These are phyloP conservation scores for Pezizomycotina sp. DNA, from an alignment of 2,329 filamentous ascomycete species.

Conservation along the genomic window DNA sequence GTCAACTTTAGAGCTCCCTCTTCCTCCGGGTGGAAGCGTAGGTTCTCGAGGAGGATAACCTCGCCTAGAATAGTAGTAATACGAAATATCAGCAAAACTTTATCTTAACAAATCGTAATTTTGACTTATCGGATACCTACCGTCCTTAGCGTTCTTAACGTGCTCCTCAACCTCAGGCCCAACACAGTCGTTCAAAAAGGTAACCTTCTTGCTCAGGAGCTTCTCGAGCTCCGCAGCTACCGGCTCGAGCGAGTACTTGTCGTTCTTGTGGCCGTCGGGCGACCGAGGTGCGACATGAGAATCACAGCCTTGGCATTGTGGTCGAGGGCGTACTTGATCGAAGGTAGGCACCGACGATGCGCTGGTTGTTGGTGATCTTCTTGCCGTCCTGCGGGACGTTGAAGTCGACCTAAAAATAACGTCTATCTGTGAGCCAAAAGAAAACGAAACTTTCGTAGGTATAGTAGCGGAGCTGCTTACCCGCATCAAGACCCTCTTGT, in stretches of 20 bases:
- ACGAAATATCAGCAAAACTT: no score
- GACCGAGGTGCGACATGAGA: slow-evolving; percentile 96
- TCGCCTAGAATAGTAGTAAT: slow-evolving; percentile 35
- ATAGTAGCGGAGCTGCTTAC: slow-evolving; percentile 38
- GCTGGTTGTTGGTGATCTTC: slow-evolving; percentile 95
- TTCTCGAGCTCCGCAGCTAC: slow-evolving; percentile 85
- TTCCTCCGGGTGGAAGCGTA: slow-evolving; percentile 96
- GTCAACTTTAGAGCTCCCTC: slow-evolving; percentile 87
- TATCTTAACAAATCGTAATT: neutral
- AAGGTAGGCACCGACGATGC: slow-evolving; percentile 90
- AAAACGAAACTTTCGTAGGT: slow-evolving; percentile 4
- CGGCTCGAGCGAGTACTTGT: slow-evolving; percentile 89
- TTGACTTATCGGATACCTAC: slow-evolving; percentile 9
- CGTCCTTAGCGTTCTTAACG: slow-evolving; percentile 65
- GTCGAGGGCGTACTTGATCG: slow-evolving; percentile 86
- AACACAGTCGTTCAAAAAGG: slow-evolving; percentile 79
- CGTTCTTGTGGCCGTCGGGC: slow-evolving; percentile 79
- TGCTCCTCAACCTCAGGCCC: slow-evolving; percentile 78
- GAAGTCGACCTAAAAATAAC: slow-evolving; percentile 72
- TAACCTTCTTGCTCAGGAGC: slow-evolving; percentile 66
- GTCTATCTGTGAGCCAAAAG: neutral
- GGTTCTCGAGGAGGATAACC: slow-evolving; percentile 86
- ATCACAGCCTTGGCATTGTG: slow-evolving; percentile 82
- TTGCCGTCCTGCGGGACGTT: slow-evolving; percentile 93
- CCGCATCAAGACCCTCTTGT: slow-evolving; percentile 92